phyloP scores from a whole-genome alignment of 2,329 filamentous ascomycete genomes.

The Sclerotinia nivalis region DNA sequence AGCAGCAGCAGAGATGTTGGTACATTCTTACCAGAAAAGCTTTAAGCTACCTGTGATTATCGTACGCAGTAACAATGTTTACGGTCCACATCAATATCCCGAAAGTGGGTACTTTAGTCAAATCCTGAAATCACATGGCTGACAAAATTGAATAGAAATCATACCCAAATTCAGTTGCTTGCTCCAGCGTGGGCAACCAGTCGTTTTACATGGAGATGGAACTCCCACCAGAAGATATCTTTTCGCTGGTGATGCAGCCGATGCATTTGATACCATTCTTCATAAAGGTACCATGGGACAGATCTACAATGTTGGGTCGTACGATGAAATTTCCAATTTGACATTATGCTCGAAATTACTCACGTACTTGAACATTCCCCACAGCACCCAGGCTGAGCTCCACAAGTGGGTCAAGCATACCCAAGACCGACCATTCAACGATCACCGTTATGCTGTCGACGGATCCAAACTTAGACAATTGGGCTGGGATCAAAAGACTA shows the following conservation, averaged over 20 bases:
- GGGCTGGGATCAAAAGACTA: conserved; percentile 69
- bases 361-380: conserved; percentile 58
- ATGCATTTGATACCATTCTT: conserved; percentile 81
- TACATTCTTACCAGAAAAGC: conserved; percentile 83
- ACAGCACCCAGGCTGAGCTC: conserved; percentile 54
- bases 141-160: conserved; percentile 58
- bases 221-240: conserved; percentile 74
- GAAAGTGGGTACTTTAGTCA: conserved; percentile 61
- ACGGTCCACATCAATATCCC: conserved; percentile 80
- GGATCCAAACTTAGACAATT: conserved; percentile 65
- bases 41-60: conserved; percentile 80
- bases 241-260: conserved; percentile 75
- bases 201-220: conserved; percentile 76
- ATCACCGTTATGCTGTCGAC: conserved; percentile 71
- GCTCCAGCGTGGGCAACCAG: conserved; percentile 63
- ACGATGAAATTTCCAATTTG: conserved; percentile 75
- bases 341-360: conserved; percentile 67
- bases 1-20: conserved; percentile 80
- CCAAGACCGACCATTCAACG: conserved; percentile 76
- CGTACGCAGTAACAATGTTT: conserved; percentile 81
- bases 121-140: conserved; percentile 17
- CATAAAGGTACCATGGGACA: conserved; percentile 74
- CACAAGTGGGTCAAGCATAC: conserved; percentile 71
- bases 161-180: conserved; percentile 81
- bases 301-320: conserved; percentile 80